phyloP scores from a whole-genome alignment of 164 flowering plant species.

The Akebia trifoliata region DNA sequence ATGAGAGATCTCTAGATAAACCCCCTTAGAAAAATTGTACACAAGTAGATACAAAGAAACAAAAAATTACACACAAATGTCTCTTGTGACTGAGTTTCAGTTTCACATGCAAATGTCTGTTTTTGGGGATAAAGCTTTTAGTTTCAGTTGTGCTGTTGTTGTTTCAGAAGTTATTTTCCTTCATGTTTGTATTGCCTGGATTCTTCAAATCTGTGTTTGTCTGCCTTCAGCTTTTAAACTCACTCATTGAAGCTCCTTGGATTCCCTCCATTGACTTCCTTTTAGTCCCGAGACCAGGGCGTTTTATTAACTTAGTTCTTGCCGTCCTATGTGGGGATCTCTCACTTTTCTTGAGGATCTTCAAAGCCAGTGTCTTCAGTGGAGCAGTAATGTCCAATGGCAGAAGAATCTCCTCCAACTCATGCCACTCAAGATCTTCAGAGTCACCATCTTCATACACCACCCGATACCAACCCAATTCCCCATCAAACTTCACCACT shows the following conservation, averaged over 20 bases:
- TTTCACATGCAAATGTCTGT: too few relatives aligned
- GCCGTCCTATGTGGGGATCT: slow-evolving; percentile 21
- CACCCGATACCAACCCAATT: slow-evolving; percentile 74
- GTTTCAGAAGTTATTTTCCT: too few relatives aligned
- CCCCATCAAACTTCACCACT: slow-evolving; percentile 54
- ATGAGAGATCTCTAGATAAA: too few relatives aligned
- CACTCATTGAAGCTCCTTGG: background rate
- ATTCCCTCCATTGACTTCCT: slow-evolving; percentile 7
- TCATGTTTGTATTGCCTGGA: too few relatives aligned
- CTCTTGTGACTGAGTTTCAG: too few relatives aligned
- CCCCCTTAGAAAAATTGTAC: too few relatives aligned
- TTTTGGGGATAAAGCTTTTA: too few relatives aligned
- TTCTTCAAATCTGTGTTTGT: too few relatives aligned
- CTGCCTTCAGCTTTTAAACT: background rate
- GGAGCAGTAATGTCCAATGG: slow-evolving; percentile 65
- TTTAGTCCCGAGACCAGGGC: background rate
- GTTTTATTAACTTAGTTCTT: slow-evolving; percentile 6
- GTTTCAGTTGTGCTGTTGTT: too few relatives aligned
- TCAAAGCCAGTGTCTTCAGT: slow-evolving; percentile 46
- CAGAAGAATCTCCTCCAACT: slow-evolving; percentile 49
- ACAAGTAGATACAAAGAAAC: too few relatives aligned
- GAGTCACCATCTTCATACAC: slow-evolving; percentile 78
- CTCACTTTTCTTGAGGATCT: slow-evolving; percentile 36
- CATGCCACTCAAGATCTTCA: slow-evolving; percentile 82
- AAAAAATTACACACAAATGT: too few relatives aligned